Evolutionary conservation across 352 stramenopile species (phyloP).

Genomic region (Globisporangium radiosum): DNA sequence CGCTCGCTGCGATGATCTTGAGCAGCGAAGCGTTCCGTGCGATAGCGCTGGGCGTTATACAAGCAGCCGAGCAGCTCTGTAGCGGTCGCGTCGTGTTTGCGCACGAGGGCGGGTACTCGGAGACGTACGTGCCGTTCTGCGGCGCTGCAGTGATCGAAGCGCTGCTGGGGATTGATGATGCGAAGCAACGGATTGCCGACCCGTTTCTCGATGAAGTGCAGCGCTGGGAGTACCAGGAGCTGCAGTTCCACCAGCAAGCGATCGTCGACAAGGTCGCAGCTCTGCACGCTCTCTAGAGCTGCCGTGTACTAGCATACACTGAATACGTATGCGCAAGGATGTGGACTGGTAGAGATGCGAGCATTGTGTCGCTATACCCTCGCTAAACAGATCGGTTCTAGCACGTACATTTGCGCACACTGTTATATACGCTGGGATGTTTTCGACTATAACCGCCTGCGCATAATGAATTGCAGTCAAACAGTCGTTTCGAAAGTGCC

Average conservation of each 20-base stretch:
- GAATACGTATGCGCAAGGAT: no score
- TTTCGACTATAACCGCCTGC: no score
- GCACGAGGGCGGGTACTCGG: conserved; percentile 81
- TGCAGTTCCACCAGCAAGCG: conserved; percentile 59
- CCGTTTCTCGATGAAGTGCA: conserved; percentile 56
- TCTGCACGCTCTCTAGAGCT: no score
- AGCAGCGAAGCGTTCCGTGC: conserved; percentile 56
- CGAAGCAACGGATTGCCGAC: conserved; percentile 40
- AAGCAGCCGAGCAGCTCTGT: conserved; percentile 33
- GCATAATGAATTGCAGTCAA: no score
- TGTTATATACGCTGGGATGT: no score
- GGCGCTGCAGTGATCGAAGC: conserved; percentile 75
- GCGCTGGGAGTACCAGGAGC: conserved; percentile 69
- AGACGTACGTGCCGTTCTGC: conserved; percentile 89
- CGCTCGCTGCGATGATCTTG: conserved; percentile 82
- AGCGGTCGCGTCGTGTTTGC: conserved; percentile 58
- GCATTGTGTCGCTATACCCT: no score
- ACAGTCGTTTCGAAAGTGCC: background rate
- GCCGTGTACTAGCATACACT: no score
- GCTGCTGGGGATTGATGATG: conserved; percentile 41
- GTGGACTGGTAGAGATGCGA: no score
- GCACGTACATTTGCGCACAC: no score
- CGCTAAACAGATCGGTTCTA: no score
- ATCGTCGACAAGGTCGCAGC: no score
- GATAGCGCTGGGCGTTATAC: conserved; percentile 57